These are phyloP conservation scores for Rhizopogon vesiculosus DNA, from an alignment of 768 basidiomycete species.

Conservation along the genomic window DNA sequence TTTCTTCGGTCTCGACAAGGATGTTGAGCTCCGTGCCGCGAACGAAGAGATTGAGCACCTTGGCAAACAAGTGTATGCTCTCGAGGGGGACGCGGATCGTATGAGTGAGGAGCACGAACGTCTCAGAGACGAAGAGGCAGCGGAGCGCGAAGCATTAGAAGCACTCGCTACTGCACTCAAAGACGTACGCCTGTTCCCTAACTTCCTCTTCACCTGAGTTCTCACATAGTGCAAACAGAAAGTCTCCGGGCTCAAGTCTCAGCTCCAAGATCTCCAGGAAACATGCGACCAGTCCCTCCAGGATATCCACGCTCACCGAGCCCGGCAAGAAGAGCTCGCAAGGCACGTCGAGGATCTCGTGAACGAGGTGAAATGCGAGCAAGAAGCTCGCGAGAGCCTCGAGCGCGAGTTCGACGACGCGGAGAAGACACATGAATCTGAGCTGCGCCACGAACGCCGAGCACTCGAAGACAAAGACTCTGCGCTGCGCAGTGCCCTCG, in stretches of 20 bases:
- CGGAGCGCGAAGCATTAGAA: slow-evolving; percentile 67
- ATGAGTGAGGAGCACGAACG: slow-evolving; percentile 67
- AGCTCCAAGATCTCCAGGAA: slow-evolving; percentile 62
- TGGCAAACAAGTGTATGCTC: slow-evolving; percentile 72
- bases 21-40: slow-evolving; percentile 66
- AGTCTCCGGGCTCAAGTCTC: slow-evolving; percentile 55
- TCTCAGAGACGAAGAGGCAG: slow-evolving; percentile 64
- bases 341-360: slow-evolving; percentile 70
- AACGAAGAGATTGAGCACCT: slow-evolving; percentile 78
- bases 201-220: not conserved
- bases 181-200: slow-evolving; percentile 46
- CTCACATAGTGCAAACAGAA: slow-evolving; percentile 43
- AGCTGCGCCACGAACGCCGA: slow-evolving; percentile 55
- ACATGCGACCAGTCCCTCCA: slow-evolving; percentile 58
- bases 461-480: slow-evolving; percentile 67
- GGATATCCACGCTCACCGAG: slow-evolving; percentile 64
- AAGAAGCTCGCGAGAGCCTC: slow-evolving; percentile 47
- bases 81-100: slow-evolving; percentile 84
- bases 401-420: slow-evolving; percentile 51
- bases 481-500: slow-evolving; percentile 57
- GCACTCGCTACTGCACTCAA: slow-evolving; percentile 70
- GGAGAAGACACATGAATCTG: slow-evolving; percentile 61
- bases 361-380: slow-evolving; percentile 54
- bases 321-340: slow-evolving; percentile 75
- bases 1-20: too few relatives aligned